Evolutionary conservation across 192 early-diverging fungal species (phyloP), one percentile per base, ranked within the genome.

Genomic region (Umbelopsis sp.): DNA sequence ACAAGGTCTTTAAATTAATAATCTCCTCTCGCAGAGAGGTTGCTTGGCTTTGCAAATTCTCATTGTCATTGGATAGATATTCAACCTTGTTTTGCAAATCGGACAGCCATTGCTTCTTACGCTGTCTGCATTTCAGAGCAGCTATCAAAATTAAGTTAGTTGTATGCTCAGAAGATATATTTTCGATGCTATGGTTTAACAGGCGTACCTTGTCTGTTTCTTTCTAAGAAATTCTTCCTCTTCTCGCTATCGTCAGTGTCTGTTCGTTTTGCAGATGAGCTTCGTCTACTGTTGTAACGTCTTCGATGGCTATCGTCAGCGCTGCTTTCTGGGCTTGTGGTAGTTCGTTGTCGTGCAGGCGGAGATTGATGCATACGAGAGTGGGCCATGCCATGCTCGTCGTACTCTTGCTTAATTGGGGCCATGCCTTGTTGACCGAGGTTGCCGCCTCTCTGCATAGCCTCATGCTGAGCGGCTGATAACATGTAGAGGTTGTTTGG

Each of bases 41-140:
- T 0, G 89, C 82, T 71, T 91, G 85, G 33, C 64, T 73, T 71
- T 88, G 85, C 66, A 93, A 64, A 12, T 76, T 78, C 70, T 92
- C 89, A 72, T 91, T 92, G 41, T 93, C 91, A 15, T 73, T 82
- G 2, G 88, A 76, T 22, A 92, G 76, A 58, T 82, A 86, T 58
- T 88, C 85, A 20, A 87, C 84, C 65, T 86, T 86, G 25, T 73
- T 79, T 71, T 97, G 92, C 65, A 97, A 86, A 70, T 91, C 87
- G 66, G 87, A 81, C 25, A 97, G 83, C 94, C 94, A 95, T 75
- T 93, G 86, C 81, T 97, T 97, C 78, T 97, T 97, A 65, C 94
- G 90, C 71, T 94, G 94, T 23, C 95, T 87, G 72, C 95, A 97
- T 82, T 97, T 95, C 16, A 93, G 80, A 0, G 95, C 95, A 46